Base-by-base conservation (phyloP, 1,139 yeast genomes). In the Diutina sp. region DNA sequence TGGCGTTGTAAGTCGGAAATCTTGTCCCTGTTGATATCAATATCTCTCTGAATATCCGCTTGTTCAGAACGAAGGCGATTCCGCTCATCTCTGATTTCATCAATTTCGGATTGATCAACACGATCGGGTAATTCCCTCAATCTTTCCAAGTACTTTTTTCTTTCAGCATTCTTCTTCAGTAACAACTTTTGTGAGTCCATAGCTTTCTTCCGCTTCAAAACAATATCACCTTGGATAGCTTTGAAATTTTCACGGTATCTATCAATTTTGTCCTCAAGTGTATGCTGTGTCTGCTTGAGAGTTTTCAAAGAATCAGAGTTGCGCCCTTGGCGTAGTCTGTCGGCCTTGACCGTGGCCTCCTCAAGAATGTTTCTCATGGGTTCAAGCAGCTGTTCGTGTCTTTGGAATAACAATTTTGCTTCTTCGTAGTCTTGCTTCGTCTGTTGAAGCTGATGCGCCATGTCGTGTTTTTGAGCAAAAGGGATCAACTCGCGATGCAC, bases 381-480 rank as follows among this genome's bases (percentile, higher is more conserved):
- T n/a, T 60, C 59, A 25, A 66, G 60, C 46, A 63, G 67, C 1
- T 57, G 50, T 46, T 66, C 62, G 58, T 79, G 78, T 2, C 66
- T 65, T 9, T 66, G 65, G 25, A 73, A 61, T 41, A 68, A 65
- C 11, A 59, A 59, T 60, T 74, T 73, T 11, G 80, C 75, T 14
- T 65, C 64, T 46, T 80, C 78, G 58, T 78, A 74, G 38, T 71
- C 72, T 25, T 64, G 62, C 62, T 79, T 81, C 55, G 77, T 69
- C 14, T 66, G 65, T 41, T 72, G 69, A 55, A 74, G 72, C 56
- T 71, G 71, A n/a, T 65, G 68, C 59, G 78, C 83, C 58, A 78
- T 72, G 57, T 82, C 86, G 55, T 81, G 79, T 3, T 82, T 69
- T 59, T 78, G 76, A 0, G 85, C 89, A 66, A 82, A 85, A 0